A percentile compares a stretch with the other conserved stretches of the same genome.
Conservation (phyloP, 352 stramenopile species). For the Phytopythium kandeliae region DNA sequence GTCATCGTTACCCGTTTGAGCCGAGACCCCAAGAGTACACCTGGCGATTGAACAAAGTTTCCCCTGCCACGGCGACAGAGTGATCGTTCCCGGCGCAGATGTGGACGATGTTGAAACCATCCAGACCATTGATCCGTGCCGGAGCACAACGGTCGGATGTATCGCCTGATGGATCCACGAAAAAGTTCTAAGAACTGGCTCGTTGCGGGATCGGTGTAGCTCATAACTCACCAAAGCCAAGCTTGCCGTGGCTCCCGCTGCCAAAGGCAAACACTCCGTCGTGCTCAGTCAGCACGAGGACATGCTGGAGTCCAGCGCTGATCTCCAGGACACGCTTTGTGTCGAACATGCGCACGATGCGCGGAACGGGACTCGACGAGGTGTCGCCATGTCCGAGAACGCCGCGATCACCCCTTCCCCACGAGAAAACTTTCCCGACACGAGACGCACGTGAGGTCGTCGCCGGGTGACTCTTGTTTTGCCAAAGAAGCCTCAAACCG, state of each 20-base stretch:
- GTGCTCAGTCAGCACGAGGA: constrained; percentile 63
- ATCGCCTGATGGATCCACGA: constrained; percentile 27
- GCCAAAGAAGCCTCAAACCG: too few species aligned
- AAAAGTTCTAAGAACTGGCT: not conserved
- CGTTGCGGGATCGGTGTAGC: not conserved
- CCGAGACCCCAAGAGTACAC: constrained; percentile 78
- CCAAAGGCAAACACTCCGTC: constrained; percentile 71
- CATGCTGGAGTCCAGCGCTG: constrained; percentile 48
- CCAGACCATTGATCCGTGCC: constrained; percentile 29
- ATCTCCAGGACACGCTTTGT: constrained; percentile 43
- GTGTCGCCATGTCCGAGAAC: constrained; percentile 54
- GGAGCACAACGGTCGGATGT: constrained; percentile 28
- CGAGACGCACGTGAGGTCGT: not conserved
- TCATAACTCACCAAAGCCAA: constrained; percentile 17
- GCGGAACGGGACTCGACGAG: constrained; percentile 27
- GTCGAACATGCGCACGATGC: constrained; percentile 52
- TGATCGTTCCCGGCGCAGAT: constrained; percentile 64
- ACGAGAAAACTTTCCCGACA: constrained; percentile 47
- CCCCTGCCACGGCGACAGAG: constrained; percentile 54
- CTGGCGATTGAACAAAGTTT: constrained; percentile 63
- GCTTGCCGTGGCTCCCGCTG: constrained; percentile 50
- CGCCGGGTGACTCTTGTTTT: too few species aligned
- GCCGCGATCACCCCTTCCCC: constrained; percentile 56
- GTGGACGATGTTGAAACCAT: constrained; percentile 48
- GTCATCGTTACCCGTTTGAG: constrained; percentile 39